These are phyloP conservation scores for Scenedesmus sp. DNA, from an alignment of 163 green algal genomes.

Conservation along the genomic window DNA sequence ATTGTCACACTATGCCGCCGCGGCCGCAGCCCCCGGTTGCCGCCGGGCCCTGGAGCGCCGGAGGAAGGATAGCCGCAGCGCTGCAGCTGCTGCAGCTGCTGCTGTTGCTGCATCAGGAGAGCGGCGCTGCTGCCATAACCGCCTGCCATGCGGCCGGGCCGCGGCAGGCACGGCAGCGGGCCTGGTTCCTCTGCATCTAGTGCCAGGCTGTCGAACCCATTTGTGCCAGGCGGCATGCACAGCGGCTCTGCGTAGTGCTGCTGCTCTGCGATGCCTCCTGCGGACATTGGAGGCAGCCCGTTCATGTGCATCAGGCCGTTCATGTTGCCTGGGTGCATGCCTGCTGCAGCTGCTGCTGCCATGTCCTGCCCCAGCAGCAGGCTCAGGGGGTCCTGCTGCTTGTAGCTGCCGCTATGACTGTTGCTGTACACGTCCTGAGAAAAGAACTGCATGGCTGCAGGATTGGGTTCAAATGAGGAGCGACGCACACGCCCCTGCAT, in stretches of 20 bases:
- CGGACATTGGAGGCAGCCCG: background rate
- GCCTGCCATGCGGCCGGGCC: background rate
- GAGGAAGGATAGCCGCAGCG: background rate
- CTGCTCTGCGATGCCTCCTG: background rate
- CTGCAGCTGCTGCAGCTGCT: conserved; percentile 36
- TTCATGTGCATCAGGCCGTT: background rate
- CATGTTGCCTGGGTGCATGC: background rate
- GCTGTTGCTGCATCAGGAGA: conserved; percentile 32
- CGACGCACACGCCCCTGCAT: background rate
- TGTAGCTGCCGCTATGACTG: background rate
- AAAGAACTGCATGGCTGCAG: background rate
- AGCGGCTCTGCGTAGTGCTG: background rate
- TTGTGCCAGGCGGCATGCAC: background rate
- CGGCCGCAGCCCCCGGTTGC: background rate
- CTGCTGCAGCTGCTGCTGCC: conserved; percentile 17
- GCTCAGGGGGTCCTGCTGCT: conserved; percentile 26
- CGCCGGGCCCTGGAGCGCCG: background rate
- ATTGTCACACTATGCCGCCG: conserved; percentile 44
- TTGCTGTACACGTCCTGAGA: background rate
- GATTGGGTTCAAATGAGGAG: background rate
- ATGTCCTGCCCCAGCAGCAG: conserved; percentile 19
- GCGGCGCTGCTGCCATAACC: background rate
- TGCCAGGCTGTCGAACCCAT: background rate
- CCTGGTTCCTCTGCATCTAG: conserved; percentile 22
- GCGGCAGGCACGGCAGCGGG: conserved; percentile 30